Conservation (phyloP, 2,329 filamentous ascomycete species). For the Endoconidiophora polonica region DNA sequence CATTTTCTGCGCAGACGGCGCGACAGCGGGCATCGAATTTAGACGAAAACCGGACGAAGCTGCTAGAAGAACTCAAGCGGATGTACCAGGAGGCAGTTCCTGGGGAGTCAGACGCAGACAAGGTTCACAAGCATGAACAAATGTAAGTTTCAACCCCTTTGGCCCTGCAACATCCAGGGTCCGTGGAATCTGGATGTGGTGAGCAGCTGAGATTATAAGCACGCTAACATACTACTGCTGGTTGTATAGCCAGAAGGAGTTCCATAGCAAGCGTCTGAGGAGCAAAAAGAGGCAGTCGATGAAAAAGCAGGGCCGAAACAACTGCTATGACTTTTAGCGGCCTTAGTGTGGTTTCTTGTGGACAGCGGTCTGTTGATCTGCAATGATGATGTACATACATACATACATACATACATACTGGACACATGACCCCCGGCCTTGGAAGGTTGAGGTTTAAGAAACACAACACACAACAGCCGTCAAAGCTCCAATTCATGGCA, state of each 20-base stretch:
- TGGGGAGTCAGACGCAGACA: conserved; percentile 28
- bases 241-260: conserved; percentile 27
- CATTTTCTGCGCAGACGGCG: conserved; percentile 37
- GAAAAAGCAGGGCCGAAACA: conserved; percentile 31
- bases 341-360: conserved; percentile 1
- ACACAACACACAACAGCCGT: no score
- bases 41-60: conserved; percentile 34
- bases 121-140: conserved; percentile 30
- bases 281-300: conserved; percentile 32
- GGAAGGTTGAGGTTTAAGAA: no score
- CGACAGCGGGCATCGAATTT: conserved; percentile 35
- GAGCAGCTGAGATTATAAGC: no score
- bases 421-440: no score
- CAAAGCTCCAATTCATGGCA: no score
- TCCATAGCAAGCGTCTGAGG: conserved; percentile 28
- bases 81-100: conserved; percentile 33
- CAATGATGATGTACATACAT: no score
- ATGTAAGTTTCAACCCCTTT: conserved; percentile 23
- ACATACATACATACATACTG: no score
- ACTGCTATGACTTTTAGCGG: conserved; percentile 17
- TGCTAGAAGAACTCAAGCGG: conserved; percentile 29
- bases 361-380: no score
- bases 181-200: background rate
- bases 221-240: background rate
- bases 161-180: no score